These are phyloP conservation scores for Plectosphaerella sp. DNA, from an alignment of 2,329 filamentous ascomycete species.

Conservation along the genomic window DNA sequence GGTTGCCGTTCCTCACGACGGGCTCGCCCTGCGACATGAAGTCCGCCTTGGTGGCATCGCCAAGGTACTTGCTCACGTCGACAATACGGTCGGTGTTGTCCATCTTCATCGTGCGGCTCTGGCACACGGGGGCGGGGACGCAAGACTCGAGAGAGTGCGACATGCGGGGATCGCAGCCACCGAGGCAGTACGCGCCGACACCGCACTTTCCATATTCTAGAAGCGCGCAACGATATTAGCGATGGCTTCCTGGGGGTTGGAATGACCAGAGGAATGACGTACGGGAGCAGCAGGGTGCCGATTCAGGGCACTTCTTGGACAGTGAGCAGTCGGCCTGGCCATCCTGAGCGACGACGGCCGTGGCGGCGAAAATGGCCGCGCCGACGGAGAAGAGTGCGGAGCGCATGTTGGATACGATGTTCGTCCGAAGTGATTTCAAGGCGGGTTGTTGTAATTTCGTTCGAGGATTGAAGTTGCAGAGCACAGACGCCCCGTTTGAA, in stretches of 20 bases:
- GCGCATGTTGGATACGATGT: conserved; percentile 1
- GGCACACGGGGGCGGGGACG: conserved; percentile 76
- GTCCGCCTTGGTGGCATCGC: conserved; percentile 72
- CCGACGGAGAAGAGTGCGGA: conserved; percentile 24
- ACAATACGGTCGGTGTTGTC: conserved; percentile 64
- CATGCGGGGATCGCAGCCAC: conserved; percentile 85
- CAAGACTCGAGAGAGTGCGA: conserved; percentile 83
- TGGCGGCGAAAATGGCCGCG: conserved; percentile 32
- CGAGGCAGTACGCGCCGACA: conserved; percentile 90
- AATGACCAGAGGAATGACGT: conserved; percentile 12
- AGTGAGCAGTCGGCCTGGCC: conserved; percentile 38
- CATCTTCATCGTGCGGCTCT: conserved; percentile 70
- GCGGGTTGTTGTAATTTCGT: no score
- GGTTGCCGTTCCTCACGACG: conserved; percentile 59
- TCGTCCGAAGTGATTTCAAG: no score
- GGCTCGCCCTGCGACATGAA: conserved; percentile 86
- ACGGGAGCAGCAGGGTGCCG: conserved; percentile 77
- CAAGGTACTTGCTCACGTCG: conserved; percentile 77
- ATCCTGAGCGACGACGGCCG: conserved; percentile 27
- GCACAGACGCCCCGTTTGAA: no score
- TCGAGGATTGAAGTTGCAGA: no score
- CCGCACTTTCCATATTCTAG: conserved; percentile 90
- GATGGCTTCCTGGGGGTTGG: neutral
- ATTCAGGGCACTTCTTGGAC: conserved; percentile 61
- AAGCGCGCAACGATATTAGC: conserved; percentile 1